A percentile compares a stretch with the other conserved stretches of the same genome.
phyloP scores from a whole-genome alignment of 176 grass and related monocot genomes.

The Aegilops speltoides region DNA sequence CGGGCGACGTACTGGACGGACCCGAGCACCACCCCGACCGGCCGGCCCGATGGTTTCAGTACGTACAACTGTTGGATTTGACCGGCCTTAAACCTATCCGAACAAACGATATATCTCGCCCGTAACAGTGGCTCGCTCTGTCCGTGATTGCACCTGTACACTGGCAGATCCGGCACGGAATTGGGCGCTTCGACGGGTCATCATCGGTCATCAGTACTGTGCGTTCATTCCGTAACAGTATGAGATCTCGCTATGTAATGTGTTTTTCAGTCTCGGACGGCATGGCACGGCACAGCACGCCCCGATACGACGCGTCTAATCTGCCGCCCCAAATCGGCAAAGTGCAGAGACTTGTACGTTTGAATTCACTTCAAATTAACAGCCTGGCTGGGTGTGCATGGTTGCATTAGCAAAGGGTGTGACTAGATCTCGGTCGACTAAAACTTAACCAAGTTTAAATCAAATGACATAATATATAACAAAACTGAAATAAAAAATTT shows the following conservation, averaged over 20 bases:
- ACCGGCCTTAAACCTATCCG: not conserved
- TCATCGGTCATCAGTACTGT: not conserved
- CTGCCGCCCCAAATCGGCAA: not conserved
- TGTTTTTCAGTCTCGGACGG: not conserved
- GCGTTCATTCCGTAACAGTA: not conserved
- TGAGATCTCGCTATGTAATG: not conserved
- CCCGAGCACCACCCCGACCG: not conserved
- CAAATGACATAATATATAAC: too few species aligned
- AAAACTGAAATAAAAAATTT: too few species aligned
- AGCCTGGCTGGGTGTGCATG: not conserved
- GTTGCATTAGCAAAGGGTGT: not conserved
- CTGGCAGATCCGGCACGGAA: not conserved
- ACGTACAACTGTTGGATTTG: not conserved
- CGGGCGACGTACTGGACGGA: not conserved
- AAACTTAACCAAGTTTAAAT: too few species aligned
- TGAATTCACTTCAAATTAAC: not conserved
- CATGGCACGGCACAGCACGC: too few species aligned
- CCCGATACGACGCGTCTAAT: not conserved
- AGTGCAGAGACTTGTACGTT: not conserved
- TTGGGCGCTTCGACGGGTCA: not conserved
- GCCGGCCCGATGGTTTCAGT: not conserved
- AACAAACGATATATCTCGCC: not conserved
- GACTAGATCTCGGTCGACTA: too few species aligned
- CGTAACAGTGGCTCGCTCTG: not conserved
- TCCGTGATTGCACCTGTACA: not conserved